Evolutionary conservation across 768 basidiomycete species (phyloP).

Genomic region (Leucosporidium scottii): DNA sequence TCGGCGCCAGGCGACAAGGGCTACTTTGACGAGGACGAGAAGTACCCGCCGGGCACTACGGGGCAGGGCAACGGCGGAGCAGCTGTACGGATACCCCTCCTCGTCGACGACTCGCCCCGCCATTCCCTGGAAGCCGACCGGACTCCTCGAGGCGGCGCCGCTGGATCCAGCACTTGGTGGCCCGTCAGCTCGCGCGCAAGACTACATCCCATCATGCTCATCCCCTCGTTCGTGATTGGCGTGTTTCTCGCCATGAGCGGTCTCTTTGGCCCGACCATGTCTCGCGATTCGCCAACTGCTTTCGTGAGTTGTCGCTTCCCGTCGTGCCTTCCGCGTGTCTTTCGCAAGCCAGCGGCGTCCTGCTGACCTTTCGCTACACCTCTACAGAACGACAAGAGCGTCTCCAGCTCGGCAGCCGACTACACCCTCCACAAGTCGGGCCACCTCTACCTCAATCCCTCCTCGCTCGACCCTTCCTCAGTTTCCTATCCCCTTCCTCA

Average conservation of each 20-base stretch:
- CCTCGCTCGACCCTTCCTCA: constrained; percentile 13
- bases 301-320: not conserved
- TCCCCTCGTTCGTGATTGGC: constrained; percentile 23
- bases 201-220: constrained; percentile 24
- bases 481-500: constrained; percentile 5
- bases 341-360: not conserved
- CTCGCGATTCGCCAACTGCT: not conserved
- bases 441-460: constrained; percentile 25
- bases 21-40: not conserved
- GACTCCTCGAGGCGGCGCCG: not conserved
- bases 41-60: not conserved
- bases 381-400: not conserved
- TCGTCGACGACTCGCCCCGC: not conserved
- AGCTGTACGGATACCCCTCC: constrained; percentile 19
- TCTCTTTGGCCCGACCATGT: not conserved
- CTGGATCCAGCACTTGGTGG: too few species aligned
- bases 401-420: not conserved
- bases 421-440: constrained; percentile 29
- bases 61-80: not conserved
- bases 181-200: constrained; percentile 5
- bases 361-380: too few species aligned
- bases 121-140: constrained; percentile 6
- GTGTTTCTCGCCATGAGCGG: constrained; percentile 12
- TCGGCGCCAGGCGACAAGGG: too few species aligned
- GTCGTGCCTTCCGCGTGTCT: not conserved